phyloP scores from a whole-genome alignment of 108 stramenopile genomes.

The Nannochloropsis granulata region DNA sequence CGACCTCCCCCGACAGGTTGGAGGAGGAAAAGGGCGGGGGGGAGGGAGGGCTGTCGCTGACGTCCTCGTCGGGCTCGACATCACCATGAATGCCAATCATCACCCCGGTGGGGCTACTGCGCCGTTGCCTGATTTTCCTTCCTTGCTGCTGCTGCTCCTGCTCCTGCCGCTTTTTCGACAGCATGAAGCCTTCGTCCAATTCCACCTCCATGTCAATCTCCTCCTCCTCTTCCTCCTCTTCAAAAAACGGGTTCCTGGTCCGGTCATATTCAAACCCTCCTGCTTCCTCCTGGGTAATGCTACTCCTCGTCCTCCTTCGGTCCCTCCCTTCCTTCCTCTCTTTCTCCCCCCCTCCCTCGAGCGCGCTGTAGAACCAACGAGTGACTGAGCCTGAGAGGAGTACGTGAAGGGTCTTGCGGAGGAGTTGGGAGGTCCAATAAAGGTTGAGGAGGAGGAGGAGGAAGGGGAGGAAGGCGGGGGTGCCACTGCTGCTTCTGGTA shows the following conservation, averaged over 20 bases:
- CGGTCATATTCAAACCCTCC: background rate
- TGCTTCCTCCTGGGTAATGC: background rate
- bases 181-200: background rate
- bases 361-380: background rate
- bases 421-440: background rate
- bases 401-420: background rate
- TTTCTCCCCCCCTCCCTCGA: background rate
- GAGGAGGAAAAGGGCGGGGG: background rate
- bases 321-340: background rate
- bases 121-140: background rate
- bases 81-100: too few relatives aligned
- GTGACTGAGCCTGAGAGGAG: background rate
- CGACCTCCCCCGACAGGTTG: background rate
- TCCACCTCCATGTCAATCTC: background rate
- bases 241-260: background rate
- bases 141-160: background rate
- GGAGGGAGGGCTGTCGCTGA: background rate
- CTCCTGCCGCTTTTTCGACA: background rate
- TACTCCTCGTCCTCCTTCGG: background rate
- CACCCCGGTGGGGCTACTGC: background rate
- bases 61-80: too few relatives aligned
- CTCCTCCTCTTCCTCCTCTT: background rate
- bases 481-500: too few relatives aligned
- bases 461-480: background rate
- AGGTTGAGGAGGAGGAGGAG: background rate